Evolutionary conservation across 306 rosid species (phyloP).

Genomic region (Trifolium repens): DNA sequence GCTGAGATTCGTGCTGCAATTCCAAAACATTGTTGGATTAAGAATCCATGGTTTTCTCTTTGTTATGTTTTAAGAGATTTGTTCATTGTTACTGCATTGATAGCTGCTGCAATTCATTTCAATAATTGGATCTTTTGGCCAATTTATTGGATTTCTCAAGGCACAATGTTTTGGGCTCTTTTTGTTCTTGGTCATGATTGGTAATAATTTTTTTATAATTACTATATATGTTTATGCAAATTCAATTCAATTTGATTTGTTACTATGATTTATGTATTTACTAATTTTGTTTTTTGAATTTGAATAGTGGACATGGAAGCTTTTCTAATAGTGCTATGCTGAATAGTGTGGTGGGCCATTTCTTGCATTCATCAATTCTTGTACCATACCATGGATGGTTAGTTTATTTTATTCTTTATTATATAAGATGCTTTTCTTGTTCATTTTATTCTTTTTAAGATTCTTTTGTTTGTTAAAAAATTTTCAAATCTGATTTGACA

Average conservation of each 20-base stretch:
- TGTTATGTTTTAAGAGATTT: slow-evolving; percentile 74
- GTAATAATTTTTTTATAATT: slow-evolving; percentile 44
- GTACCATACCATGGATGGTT: slow-evolving; percentile 97
- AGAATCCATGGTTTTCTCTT: slow-evolving; percentile 77
- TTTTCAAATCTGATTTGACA: slow-evolving; percentile 21
- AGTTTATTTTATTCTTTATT: slow-evolving; percentile 15
- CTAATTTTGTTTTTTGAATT: background rate
- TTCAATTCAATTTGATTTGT: background rate
- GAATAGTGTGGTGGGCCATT: slow-evolving; percentile 77
- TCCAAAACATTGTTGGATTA: slow-evolving; percentile 89
- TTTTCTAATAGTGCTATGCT: slow-evolving; percentile 68
- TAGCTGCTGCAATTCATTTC: slow-evolving; percentile 52
- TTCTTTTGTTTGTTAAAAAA: background rate
- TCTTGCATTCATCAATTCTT: slow-evolving; percentile 85
- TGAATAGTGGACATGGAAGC: slow-evolving; percentile 96
- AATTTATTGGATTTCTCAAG: slow-evolving; percentile 81
- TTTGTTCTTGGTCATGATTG: slow-evolving; percentile 98
- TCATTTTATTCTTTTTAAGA: background rate
- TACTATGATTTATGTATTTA: background rate
- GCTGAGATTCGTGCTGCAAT: slow-evolving; percentile 88
- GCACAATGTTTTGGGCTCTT: slow-evolving; percentile 98
- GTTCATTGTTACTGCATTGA: slow-evolving; percentile 48
- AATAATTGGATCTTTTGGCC: slow-evolving; percentile 71
- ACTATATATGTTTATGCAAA: background rate
- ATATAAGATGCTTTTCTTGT: background rate